Base-by-base conservation (phyloP, 495 filamentous ascomycete species). In the Articulospora tetracladia region DNA sequence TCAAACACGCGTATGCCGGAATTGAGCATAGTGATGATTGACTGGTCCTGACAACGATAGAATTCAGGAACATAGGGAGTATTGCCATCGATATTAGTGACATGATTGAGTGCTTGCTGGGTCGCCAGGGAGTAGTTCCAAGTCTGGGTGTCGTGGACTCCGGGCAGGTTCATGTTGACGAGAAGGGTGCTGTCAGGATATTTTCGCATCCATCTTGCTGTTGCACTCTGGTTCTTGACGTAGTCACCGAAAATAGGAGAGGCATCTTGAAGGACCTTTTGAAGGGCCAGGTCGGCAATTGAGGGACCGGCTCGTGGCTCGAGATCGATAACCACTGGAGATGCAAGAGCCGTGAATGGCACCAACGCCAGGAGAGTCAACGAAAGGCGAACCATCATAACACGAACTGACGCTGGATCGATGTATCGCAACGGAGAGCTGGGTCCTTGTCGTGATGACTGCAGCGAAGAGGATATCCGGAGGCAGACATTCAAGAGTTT, bases 101-200 rank as follows among this genome's bases (percentile, higher is more conserved):
- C 70, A 7, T 68, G 63, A 0, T 55, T 28, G 3, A 81, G 65
- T 1, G 68, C 50, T 52, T 76, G 68, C 55, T 78, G 74, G 2
- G 76, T 79, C 0, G 71, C 70, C 28, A 69, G 70, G 12, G 66
- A 73, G 56, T 82, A 84, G 65, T 82, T 82, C 80, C 81, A 83
- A 3, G 79, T 83, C 20, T 76, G 75, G 12, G 76, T 71, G 61
- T 84, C 81, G 66, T 84, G 81, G 6, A 75, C 74, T 0, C 81
- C 80, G 22, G 81, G 81, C 41, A 83, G 77, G 61, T 78, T 81
- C 61, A 63, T 76, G 36, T 75, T 74, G 24, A 79, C 69, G 6
- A 83, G 59, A 2, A 66, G 70, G 2, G 70, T 77, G 20, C 68
- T 48, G 58, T 83, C 80, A 0, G 74, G 62, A 41, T 76, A 68